Evolutionary conservation across 108 stramenopile species (phyloP).

Genomic region (Nannochloropsis salina): DNA sequence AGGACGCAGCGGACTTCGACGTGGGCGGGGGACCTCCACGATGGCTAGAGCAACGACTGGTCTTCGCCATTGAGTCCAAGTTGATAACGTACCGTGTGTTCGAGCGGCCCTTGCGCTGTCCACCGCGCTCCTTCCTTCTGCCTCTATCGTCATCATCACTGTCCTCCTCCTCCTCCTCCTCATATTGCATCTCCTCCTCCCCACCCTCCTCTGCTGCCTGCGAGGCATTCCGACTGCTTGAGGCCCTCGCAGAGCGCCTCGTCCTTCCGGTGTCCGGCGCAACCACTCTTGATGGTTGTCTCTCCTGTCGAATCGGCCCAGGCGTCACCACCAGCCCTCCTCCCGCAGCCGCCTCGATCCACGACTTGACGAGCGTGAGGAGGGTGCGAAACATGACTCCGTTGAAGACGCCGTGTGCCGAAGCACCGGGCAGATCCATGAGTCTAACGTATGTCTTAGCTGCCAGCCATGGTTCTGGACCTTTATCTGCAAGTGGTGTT

Average conservation of each 20-base stretch:
- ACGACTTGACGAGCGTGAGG: background rate
- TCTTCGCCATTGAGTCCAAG: no score
- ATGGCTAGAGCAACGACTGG: no score
- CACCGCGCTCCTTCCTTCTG: background rate
- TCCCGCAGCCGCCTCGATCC: background rate
- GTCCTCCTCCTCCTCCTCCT: background rate
- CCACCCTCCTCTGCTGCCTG: background rate
- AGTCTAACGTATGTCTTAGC: background rate
- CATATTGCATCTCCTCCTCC: background rate
- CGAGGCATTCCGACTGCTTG: background rate
- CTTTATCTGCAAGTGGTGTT: background rate
- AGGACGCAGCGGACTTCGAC: no score
- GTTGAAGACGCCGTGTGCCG: background rate
- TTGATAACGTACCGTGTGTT: background rate
- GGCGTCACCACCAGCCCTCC: background rate
- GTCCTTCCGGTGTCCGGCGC: background rate
- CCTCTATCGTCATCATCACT: background rate
- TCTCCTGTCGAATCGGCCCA: background rate
- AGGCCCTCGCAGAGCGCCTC: background rate
- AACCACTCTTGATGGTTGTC: background rate
- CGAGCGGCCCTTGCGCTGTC: background rate
- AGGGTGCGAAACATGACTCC: constrained; percentile 16
- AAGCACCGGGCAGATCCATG: constrained; percentile 5
- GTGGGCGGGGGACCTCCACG: no score
- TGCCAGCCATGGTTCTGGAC: background rate